Evolutionary conservation across 2,329 filamentous ascomycete genomes (phyloP).

Genomic region (Fusarium solani-melongenae): DNA sequence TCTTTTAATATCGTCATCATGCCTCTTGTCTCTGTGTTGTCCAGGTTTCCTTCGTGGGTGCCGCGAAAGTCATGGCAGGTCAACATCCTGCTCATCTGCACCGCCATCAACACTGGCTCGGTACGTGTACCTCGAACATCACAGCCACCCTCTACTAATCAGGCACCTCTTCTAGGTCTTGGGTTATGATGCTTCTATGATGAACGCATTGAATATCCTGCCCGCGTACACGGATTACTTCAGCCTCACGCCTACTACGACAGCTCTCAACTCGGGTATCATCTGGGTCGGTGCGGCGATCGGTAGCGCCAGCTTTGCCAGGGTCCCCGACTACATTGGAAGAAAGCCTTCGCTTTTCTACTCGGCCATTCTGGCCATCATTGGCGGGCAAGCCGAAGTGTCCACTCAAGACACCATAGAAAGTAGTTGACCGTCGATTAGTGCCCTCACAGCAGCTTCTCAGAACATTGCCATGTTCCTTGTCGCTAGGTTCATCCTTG

Average conservation of each 20-base stretch:
- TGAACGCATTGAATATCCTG: neutral
- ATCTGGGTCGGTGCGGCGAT: neutral
- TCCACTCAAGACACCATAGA: rapidly evolving
- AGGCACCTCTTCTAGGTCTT: neutral
- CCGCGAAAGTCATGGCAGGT: neutral
- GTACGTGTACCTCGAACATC: neutral
- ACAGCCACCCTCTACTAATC: no score
- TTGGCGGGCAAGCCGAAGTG: neutral
- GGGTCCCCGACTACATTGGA: neutral
- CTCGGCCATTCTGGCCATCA: neutral
- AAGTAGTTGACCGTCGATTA: neutral
- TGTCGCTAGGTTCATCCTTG: neutral
- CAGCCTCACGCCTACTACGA: neutral
- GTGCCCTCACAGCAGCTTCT: neutral
- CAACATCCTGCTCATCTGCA: neutral
- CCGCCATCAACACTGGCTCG: neutral
- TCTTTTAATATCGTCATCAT: neutral
- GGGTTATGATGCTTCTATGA: neutral
- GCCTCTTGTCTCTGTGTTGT: neutral
- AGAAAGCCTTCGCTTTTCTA: neutral
- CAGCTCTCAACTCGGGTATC: neutral
- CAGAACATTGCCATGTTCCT: neutral
- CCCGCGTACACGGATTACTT: neutral
- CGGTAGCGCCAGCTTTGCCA: neutral
- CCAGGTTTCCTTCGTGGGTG: neutral